These are phyloP conservation scores for Boletus sp. DNA, from an alignment of 768 basidiomycete species.

Conservation along the genomic window DNA sequence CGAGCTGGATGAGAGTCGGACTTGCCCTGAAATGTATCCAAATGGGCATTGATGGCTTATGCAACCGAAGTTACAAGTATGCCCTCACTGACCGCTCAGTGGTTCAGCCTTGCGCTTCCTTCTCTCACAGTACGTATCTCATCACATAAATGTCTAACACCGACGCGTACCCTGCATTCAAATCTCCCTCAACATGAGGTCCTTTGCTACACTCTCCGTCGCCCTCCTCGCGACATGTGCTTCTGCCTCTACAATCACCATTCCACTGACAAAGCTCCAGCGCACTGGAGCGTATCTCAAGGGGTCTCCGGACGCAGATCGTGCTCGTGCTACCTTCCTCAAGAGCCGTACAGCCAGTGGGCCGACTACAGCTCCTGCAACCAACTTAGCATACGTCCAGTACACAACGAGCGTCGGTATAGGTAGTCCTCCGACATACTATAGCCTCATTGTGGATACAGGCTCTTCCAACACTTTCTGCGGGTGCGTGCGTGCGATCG, in stretches of 20 bases:
- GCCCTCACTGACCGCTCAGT: background rate
- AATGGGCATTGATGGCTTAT: too few species aligned
- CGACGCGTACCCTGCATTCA: background rate
- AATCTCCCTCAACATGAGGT: slow-evolving; percentile 12
- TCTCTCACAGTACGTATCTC: background rate
- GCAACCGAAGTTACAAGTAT: too few species aligned
- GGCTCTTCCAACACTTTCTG: slow-evolving; percentile 35
- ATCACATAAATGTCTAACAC: slow-evolving; percentile 5
- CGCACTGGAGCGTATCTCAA: slow-evolving; percentile 14
- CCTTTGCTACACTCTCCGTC: slow-evolving; percentile 2
- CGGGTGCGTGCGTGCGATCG: slow-evolving; percentile 1
- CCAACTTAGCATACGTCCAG: slow-evolving; percentile 9
- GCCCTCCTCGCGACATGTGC: slow-evolving; percentile 6
- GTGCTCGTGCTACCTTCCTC: slow-evolving; percentile 14
- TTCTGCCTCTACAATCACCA: slow-evolving; percentile 4
- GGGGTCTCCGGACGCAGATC: slow-evolving; percentile 15
- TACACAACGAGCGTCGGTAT: slow-evolving; percentile 27
- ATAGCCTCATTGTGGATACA: slow-evolving; percentile 32
- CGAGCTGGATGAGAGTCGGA: too few species aligned
- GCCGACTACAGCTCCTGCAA: slow-evolving; percentile 10
- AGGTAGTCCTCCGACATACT: slow-evolving; percentile 26
- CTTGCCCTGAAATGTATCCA: too few species aligned
- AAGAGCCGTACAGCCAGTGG: background rate
- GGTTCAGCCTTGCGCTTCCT: background rate
- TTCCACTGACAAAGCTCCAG: slow-evolving; percentile 13